These are phyloP conservation scores for Ophiosphaerella korrae DNA, from an alignment of 2,329 filamentous ascomycete genomes.

Conservation along the genomic window DNA sequence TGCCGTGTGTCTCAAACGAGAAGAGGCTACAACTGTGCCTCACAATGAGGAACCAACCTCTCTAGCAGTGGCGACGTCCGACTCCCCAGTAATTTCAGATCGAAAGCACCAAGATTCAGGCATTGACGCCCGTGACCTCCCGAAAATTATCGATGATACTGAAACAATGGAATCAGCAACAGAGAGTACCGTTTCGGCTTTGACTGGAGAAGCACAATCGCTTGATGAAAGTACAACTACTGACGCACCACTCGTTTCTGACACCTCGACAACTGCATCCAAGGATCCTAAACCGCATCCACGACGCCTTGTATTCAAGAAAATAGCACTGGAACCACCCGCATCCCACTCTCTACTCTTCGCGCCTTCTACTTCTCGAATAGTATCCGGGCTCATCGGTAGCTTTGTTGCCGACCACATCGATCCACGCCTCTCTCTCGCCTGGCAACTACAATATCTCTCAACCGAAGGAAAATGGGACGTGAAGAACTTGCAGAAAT, in stretches of 20 bases:
- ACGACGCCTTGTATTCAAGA: slow-evolving; percentile 56
- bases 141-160: slow-evolving; percentile 22
- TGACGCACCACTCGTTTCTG: slow-evolving; percentile 11
- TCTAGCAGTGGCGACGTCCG: slow-evolving; percentile 57
- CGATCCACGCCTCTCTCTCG: slow-evolving; percentile 77
- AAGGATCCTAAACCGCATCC: slow-evolving; percentile 28
- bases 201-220: slow-evolving; percentile 42
- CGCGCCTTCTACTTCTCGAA: slow-evolving; percentile 73
- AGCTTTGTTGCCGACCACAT: slow-evolving; percentile 78
- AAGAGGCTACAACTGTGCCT: slow-evolving; percentile 40
- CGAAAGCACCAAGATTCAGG: slow-evolving; percentile 43
- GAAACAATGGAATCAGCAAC: slow-evolving; percentile 19
- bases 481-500: slow-evolving; percentile 93
- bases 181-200: slow-evolving; percentile 12
- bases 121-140: slow-evolving; percentile 38
- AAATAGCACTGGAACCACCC: slow-evolving; percentile 74
- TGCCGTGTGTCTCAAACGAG: slow-evolving; percentile 49
- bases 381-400: slow-evolving; percentile 79
- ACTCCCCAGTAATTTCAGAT: slow-evolving; percentile 44
- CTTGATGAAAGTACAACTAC: slow-evolving; percentile 22
- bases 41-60: slow-evolving; percentile 46
- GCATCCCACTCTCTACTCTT: slow-evolving; percentile 87
- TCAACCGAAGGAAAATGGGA: slow-evolving; percentile 95
- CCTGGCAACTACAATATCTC: slow-evolving; percentile 90
- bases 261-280: slow-evolving; percentile 4